A percentile compares a stretch with the other conserved stretches of the same genome.
These are phyloP conservation scores for Aspergillus transmontanensis DNA, from an alignment of 2,329 filamentous ascomycete genomes.

Conservation along the genomic window DNA sequence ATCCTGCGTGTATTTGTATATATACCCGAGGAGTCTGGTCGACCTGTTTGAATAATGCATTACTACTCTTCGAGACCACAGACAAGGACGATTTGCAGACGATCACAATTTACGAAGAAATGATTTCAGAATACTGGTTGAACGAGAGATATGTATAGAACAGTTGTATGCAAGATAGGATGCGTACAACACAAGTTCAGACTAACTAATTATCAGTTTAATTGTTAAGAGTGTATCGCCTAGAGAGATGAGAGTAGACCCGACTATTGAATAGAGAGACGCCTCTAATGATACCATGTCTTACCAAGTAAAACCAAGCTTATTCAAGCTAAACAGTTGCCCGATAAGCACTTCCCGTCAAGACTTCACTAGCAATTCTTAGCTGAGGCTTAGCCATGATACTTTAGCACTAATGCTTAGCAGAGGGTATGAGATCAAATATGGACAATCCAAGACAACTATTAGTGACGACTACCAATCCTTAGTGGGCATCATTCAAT, in stretches of 20 bases:
- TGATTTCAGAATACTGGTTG: not conserved
- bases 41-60: not conserved
- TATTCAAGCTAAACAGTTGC: too few species aligned
- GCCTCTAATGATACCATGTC: too few species aligned
- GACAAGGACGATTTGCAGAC: not conserved
- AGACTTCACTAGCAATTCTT: not conserved
- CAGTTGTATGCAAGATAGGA: too few species aligned
- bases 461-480: too few species aligned
- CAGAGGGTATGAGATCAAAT: not conserved
- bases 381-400: not conserved
- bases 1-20: constrained; percentile 10
- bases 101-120: not conserved
- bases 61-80: not conserved
- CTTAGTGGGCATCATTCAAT: too few species aligned
- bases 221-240: too few species aligned
- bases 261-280: too few species aligned
- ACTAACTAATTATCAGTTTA: too few species aligned
- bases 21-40: constrained; percentile 21
- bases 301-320: not conserved
- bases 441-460: not conserved
- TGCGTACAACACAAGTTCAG: too few species aligned
- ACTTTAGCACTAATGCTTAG: not conserved
- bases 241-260: too few species aligned
- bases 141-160: too few species aligned
- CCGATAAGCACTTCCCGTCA: not conserved